phyloP scores from a whole-genome alignment of 192 early-diverging fungal genomes.

The Rhizophagus clarus region DNA sequence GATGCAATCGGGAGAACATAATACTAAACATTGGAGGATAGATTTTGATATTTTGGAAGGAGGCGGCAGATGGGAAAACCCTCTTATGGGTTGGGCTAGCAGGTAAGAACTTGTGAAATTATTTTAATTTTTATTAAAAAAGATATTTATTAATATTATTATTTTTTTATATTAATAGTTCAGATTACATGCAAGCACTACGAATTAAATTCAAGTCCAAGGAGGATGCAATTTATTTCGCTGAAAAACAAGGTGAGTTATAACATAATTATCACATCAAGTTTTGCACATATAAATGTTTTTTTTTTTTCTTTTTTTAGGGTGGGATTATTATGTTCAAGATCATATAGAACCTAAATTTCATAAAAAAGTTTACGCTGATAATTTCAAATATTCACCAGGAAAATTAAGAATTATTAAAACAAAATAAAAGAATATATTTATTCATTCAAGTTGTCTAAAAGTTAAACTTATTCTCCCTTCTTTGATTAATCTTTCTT shows the following conservation, averaged over 20 bases:
- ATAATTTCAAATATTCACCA: conserved; percentile 89
- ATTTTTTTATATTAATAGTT: conserved; percentile 42
- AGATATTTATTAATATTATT: not conserved
- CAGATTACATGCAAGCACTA: conserved; percentile 83
- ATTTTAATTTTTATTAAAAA: not conserved
- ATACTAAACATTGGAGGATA: conserved; percentile 82
- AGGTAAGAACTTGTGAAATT: conserved; percentile 50
- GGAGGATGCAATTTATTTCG: conserved; percentile 91
- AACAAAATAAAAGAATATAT: conserved; percentile 68
- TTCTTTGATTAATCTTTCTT: conserved; percentile 10
- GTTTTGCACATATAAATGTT: not conserved
- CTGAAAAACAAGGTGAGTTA: conserved; percentile 83
- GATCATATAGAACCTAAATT: conserved; percentile 83
- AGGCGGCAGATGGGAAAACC: conserved; percentile 90
- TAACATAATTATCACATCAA: not conserved
- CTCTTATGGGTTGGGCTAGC: conserved; percentile 90
- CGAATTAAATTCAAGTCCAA: conserved; percentile 80
- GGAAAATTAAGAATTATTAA: conserved; percentile 79
- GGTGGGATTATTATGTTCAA: conserved; percentile 90
- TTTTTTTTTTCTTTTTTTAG: conserved; percentile 25
- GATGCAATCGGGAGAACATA: conserved; percentile 81
- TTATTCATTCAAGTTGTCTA: conserved; percentile 7
- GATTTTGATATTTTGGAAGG: conserved; percentile 84
- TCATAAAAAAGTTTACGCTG: conserved; percentile 83
- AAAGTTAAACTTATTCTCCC: conserved; percentile 26